Evolutionary conservation across 495 filamentous ascomycete genomes (phyloP).

Genomic region (Neurospora sp.): DNA sequence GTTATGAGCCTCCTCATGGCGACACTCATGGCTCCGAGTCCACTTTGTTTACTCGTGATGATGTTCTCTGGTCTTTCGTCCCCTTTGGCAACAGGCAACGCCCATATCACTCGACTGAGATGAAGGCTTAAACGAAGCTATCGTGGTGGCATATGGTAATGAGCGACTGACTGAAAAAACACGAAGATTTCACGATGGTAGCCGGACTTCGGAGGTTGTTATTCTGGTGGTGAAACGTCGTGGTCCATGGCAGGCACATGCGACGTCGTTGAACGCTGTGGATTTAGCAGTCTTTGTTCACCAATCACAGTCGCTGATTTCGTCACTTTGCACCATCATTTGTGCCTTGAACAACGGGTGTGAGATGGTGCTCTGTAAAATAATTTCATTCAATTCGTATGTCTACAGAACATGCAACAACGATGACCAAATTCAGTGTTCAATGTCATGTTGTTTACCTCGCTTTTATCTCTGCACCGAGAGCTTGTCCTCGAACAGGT

Average conservation of each 20-base stretch:
- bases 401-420: not conserved
- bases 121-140: not conserved
- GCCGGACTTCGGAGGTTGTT: not conserved
- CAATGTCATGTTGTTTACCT: not conserved
- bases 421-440: not conserved
- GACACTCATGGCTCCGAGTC: not conserved
- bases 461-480: not conserved
- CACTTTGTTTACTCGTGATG: not conserved
- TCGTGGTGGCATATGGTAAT: not conserved
- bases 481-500: not conserved
- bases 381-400: no score
- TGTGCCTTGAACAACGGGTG: not conserved
- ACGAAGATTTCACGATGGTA: not conserved
- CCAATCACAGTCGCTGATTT: not conserved
- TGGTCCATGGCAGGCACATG: not conserved
- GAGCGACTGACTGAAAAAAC: not conserved
- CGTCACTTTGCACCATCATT: not conserved
- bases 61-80: not conserved
- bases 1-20: not conserved
- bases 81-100: not conserved
- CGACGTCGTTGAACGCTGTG: not conserved
- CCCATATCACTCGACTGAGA: not conserved
- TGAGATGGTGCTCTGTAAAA: no score
- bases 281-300: not conserved
- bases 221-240: not conserved